A percentile compares a stretch with the other conserved stretches of the same genome.
Conservation (phyloP, 164 flowering plant species). For the Liquidambar formosana region DNA sequence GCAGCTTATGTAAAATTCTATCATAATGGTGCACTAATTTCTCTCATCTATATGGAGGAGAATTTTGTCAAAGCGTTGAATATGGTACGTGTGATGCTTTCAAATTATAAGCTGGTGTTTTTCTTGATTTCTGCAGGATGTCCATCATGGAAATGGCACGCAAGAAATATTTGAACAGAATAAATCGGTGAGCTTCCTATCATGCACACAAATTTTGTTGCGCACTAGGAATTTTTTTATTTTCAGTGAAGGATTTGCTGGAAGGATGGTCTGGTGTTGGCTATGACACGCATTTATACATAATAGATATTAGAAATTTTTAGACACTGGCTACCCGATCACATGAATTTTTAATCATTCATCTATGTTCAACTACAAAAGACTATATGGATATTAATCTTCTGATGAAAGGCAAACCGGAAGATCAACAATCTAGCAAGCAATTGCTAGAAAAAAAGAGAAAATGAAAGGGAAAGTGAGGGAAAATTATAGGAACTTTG, state of each 20-base stretch:
- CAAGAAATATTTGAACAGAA: conserved; percentile 90
- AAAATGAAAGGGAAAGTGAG: too few species aligned
- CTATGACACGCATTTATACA: background rate
- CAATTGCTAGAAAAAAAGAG: too few species aligned
- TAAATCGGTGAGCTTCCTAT: conserved; percentile 69
- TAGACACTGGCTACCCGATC: background rate
- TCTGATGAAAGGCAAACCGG: too few species aligned
- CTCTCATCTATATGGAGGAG: background rate
- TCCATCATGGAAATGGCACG: conserved; percentile 99
- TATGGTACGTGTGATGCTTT: background rate
- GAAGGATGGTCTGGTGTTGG: conserved; percentile 1
- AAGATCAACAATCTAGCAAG: too few species aligned
- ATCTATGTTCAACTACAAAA: too few species aligned
- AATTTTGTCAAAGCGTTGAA: background rate
- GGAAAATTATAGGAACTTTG: too few species aligned
- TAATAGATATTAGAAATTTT: background rate
- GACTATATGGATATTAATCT: too few species aligned
- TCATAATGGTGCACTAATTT: background rate
- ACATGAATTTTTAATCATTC: too few species aligned
- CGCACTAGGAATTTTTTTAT: background rate
- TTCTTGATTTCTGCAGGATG: conserved; percentile 58
- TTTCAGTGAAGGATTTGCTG: conserved; percentile 8
- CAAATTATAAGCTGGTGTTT: background rate
- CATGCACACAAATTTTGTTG: background rate
- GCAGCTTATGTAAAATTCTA: background rate